Percentiles rank a stretch among this genome's conserved stretches.
These are phyloP conservation scores for Kwoniella sp. DNA, from an alignment of 768 basidiomycete genomes.

Conservation along the genomic window DNA sequence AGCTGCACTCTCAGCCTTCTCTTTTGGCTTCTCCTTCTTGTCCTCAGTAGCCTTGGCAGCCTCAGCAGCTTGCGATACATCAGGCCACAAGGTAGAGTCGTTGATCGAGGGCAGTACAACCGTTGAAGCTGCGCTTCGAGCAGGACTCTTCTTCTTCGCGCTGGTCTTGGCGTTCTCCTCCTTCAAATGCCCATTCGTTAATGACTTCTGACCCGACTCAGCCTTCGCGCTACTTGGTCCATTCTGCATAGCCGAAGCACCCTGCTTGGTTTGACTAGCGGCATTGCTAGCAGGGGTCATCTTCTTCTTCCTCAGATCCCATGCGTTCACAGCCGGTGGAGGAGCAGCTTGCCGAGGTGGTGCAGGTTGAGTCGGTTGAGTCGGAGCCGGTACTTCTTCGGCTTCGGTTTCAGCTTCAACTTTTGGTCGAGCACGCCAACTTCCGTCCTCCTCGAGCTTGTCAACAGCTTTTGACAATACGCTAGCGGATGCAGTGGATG, in stretches of 20 bases:
- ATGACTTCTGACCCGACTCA: slow-evolving; percentile 1
- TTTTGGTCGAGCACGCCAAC: slow-evolving; percentile 29
- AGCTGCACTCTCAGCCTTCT: slow-evolving; percentile 27
- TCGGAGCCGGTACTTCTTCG: slow-evolving; percentile 1
- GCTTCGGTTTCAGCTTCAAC: slow-evolving; percentile 6
- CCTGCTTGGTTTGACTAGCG: background rate
- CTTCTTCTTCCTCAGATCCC: slow-evolving; percentile 41
- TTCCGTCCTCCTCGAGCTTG: slow-evolving; percentile 28
- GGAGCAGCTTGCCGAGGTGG: slow-evolving; percentile 19
- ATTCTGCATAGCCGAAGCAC: background rate
- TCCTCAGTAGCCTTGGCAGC: slow-evolving; percentile 32
- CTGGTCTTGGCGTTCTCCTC: background rate
- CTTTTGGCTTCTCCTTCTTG: slow-evolving; percentile 33
- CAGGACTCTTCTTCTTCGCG: slow-evolving; percentile 26
- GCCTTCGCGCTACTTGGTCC: background rate
- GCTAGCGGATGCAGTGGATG: slow-evolving; percentile 23
- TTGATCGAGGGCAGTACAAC: slow-evolving; percentile 26
- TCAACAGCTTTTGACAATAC: slow-evolving; percentile 17
- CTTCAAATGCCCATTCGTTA: slow-evolving; percentile 8
- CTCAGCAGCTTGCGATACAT: slow-evolving; percentile 42
- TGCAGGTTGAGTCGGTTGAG: slow-evolving; percentile 3
- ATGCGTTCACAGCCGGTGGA: slow-evolving; percentile 44
- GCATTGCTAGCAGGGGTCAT: slow-evolving; percentile 11
- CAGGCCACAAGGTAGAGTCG: slow-evolving; percentile 45
- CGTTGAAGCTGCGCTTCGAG: slow-evolving; percentile 7